phyloP scores from a whole-genome alignment of 2,329 filamentous ascomycete species.

The Pseudogymnoascus verrucosus region DNA sequence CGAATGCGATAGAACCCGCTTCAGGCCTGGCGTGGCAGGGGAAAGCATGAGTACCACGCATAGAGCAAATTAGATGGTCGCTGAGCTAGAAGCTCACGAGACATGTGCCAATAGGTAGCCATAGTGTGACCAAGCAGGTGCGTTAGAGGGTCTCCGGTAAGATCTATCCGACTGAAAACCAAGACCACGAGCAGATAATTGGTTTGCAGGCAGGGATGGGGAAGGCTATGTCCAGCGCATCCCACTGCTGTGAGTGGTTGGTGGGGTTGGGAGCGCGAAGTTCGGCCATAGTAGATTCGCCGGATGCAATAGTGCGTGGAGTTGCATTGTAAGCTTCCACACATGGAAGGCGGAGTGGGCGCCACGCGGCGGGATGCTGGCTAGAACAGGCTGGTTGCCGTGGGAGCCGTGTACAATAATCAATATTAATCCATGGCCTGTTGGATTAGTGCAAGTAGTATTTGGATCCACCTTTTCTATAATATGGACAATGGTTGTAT shows the following conservation, averaged over 20 bases:
- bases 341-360: neutral
- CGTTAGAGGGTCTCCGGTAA: neutral
- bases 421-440: neutral
- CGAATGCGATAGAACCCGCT: neutral
- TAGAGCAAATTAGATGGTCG: neutral
- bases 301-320: neutral
- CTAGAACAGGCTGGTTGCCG: neutral
- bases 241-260: neutral
- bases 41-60: neutral
- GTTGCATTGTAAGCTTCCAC: neutral
- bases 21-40: neutral
- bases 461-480: neutral
- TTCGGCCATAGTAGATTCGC: neutral
- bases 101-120: neutral
- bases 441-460: neutral
- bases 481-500: neutral
- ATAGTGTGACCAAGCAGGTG: neutral
- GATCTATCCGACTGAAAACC: neutral
- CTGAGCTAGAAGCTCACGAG: neutral
- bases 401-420: neutral
- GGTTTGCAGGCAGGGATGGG: neutral
- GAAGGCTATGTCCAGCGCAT: neutral
- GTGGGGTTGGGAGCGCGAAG: neutral
- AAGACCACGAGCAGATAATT: neutral
- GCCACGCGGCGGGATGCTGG: neutral